Percentiles rank a stretch among this genome's conserved stretches.
Conservation (phyloP, 805 yeast species). For the Yarrowia sp. region DNA sequence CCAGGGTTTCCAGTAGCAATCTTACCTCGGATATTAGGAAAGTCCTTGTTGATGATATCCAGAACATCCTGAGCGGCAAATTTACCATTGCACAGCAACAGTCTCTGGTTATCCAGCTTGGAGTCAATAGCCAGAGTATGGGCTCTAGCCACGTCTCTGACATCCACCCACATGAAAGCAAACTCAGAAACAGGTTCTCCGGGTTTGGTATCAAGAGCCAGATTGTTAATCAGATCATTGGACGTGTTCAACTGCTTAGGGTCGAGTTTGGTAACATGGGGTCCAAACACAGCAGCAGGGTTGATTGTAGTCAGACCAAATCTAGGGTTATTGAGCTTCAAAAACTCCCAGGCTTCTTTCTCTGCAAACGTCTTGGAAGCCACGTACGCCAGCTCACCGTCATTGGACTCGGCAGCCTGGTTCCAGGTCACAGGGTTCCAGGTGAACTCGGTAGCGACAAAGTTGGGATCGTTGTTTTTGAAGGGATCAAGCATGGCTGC, state of each 20-base stretch:
- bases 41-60: constrained; percentile 29
- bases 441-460: constrained; percentile 38
- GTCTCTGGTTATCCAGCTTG: constrained; percentile 33
- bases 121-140: constrained; percentile 50
- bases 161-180: constrained; percentile 44
- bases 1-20: constrained; percentile 2
- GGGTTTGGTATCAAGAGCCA: not conserved
- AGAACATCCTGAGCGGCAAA: constrained; percentile 29
- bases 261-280: constrained; percentile 36
- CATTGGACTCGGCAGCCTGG: constrained; percentile 26
- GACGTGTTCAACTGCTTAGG: constrained; percentile 40
- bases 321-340: constrained; percentile 34
- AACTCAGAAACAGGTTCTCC: constrained; percentile 30
- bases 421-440: constrained; percentile 44
- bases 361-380: constrained; percentile 57
- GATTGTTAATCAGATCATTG: constrained; percentile 18
- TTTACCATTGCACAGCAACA: constrained; percentile 32
- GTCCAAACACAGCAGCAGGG: constrained; percentile 40
- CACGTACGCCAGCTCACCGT: constrained; percentile 32
- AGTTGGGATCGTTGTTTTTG: constrained; percentile 32
- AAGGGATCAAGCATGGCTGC: constrained; percentile 47
- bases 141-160: constrained; percentile 60
- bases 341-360: constrained; percentile 55
- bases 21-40: constrained; percentile 7
- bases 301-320: constrained; percentile 35